phyloP scores from a whole-genome alignment of 768 basidiomycete genomes.

The Suillus lakei region DNA sequence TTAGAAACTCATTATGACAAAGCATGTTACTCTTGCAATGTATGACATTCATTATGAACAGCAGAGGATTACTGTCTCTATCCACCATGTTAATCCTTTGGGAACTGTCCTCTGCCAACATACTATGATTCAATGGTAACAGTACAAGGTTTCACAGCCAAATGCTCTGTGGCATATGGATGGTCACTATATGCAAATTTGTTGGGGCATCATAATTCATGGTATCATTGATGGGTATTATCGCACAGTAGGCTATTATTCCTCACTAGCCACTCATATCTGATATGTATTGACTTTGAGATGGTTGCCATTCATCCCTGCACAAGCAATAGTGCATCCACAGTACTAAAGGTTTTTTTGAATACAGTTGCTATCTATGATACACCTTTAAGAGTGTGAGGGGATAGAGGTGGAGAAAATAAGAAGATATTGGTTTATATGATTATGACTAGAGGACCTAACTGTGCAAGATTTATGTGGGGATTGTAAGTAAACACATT shows the following conservation, averaged over 20 bases:
- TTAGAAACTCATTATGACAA: too few species aligned
- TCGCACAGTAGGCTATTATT: constrained; percentile 23
- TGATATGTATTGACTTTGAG: constrained; percentile 3
- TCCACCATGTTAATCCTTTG: constrained; percentile 34
- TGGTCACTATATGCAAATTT: too few species aligned
- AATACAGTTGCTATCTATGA: constrained; percentile 20
- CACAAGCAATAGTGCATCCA: constrained; percentile 29
- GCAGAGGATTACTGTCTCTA: constrained; percentile 15
- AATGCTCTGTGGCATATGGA: too few species aligned
- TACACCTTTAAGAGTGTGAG: constrained; percentile 36
- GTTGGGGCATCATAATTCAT: too few species aligned
- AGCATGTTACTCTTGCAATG: too few species aligned
- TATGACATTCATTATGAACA: too few species aligned
- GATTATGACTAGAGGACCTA: too few species aligned
- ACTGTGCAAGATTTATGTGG: too few species aligned
- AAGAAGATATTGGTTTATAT: too few species aligned
- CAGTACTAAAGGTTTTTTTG: constrained; percentile 12
- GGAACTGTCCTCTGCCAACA: constrained; percentile 28
- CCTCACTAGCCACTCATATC: background rate
- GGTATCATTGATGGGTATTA: too few species aligned
- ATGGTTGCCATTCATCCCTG: constrained; percentile 30
- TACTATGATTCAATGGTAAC: constrained; percentile 21
- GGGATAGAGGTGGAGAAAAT: constrained; percentile 44
- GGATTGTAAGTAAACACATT: too few species aligned
- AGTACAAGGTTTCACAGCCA: constrained; percentile 39